Evolutionary conservation across 768 basidiomycete species (phyloP).

Genomic region (Leucogyrophana mollusca): DNA sequence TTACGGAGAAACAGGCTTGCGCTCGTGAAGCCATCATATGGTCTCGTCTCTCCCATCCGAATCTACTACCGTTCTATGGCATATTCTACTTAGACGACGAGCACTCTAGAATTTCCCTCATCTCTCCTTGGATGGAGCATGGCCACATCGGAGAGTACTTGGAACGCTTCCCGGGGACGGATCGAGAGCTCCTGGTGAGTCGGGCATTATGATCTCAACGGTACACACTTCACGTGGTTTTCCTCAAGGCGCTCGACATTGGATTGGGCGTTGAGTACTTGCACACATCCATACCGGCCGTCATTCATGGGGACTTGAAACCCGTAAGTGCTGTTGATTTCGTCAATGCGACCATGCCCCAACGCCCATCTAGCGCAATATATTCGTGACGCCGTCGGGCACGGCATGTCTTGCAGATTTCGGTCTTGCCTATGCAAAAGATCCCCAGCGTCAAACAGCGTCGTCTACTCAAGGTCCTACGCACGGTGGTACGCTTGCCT

Average conservation of each 20-base stretch:
- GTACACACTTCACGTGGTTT: no score
- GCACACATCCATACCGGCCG: constrained; percentile 25
- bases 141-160: constrained; percentile 5
- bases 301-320: constrained; percentile 36
- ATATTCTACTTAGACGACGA: constrained; percentile 18
- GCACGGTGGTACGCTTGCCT: not conserved
- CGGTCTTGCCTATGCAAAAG: not conserved
- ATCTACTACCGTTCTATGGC: constrained; percentile 36
- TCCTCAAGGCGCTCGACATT: constrained; percentile 31
- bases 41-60: constrained; percentile 38
- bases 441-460: not conserved
- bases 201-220: not conserved
- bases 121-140: not conserved
- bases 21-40: constrained; percentile 37
- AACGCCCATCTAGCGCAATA: constrained; percentile 7
- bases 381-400: constrained; percentile 5
- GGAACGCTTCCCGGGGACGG: not conserved
- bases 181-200: not conserved
- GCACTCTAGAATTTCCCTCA: not conserved
- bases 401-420: constrained; percentile 13
- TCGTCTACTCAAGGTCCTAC: not conserved
- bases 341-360: not conserved
- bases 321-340: constrained; percentile 24
- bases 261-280: constrained; percentile 29
- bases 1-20: constrained; percentile 20